phyloP scores from a whole-genome alignment of 345 rosid genomes.

The Linum usitatissimum region DNA sequence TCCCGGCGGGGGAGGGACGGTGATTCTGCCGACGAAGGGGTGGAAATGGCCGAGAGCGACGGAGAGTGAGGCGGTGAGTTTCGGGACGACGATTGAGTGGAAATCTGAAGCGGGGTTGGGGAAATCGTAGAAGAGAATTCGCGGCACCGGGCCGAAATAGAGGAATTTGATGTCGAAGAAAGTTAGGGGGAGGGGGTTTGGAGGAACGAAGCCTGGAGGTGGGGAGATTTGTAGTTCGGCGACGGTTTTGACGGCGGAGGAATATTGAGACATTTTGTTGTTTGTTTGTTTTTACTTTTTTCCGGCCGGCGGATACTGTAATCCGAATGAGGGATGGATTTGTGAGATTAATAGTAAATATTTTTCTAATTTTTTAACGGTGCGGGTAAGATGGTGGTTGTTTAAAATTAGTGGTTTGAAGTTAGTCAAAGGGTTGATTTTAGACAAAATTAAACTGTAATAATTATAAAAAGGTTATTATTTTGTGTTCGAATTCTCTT shows the following conservation, averaged over 20 bases:
- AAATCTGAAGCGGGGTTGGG: not conserved
- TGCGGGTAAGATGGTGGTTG: too few relatives aligned
- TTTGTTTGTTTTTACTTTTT: too few relatives aligned
- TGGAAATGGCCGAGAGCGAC: not conserved
- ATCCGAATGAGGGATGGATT: too few relatives aligned
- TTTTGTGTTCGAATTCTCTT: too few relatives aligned
- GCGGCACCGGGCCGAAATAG: not conserved
- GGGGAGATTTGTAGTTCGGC: not conserved
- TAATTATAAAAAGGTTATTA: too few relatives aligned
- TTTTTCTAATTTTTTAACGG: too few relatives aligned
- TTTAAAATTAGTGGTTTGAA: too few relatives aligned
- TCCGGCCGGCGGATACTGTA: too few relatives aligned
- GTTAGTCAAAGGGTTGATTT: too few relatives aligned
- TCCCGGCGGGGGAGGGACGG: conserved; percentile 10
- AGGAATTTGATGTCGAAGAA: not conserved
- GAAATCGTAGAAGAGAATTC: not conserved
- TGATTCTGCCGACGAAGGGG: not conserved
- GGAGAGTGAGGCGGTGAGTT: not conserved
- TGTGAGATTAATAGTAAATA: too few relatives aligned
- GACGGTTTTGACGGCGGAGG: not conserved
- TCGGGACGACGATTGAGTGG: not conserved
- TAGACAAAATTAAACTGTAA: too few relatives aligned
- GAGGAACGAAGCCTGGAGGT: not conserved
- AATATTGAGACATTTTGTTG: not conserved
- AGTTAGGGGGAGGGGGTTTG: not conserved